These are phyloP conservation scores for Solanum neorickii DNA, from an alignment of 257 asterid genomes.

Conservation along the genomic window DNA sequence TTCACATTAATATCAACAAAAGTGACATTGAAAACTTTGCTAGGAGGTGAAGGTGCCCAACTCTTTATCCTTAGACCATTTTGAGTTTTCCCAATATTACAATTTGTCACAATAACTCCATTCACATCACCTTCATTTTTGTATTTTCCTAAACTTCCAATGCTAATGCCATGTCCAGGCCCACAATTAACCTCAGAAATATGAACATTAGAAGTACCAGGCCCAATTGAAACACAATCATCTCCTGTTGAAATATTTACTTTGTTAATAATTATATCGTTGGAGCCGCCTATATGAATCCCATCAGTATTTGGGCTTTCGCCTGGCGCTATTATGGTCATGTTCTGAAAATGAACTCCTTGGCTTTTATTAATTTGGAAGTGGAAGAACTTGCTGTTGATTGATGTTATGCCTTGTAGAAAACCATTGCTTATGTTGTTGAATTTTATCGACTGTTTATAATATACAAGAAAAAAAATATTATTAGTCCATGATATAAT, in stretches of 20 bases:
- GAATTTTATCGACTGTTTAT: not conserved
- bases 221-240: constrained; percentile 8
- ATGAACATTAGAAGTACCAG: not conserved
- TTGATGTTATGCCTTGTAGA: constrained; percentile 2
- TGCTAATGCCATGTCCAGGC: constrained; percentile 20
- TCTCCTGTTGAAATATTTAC: constrained; percentile 5
- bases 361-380: not conserved
- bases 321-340: not conserved
- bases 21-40: not conserved
- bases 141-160: constrained; percentile 6
- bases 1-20: not conserved
- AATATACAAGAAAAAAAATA: not conserved
- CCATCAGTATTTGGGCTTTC: constrained; percentile 13
- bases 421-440: not conserved
- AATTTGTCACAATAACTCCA: not conserved
- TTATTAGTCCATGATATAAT: not conserved
- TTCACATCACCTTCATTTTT: not conserved
- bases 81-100: not conserved
- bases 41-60: constrained; percentile 13
- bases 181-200: not conserved
- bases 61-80: constrained; percentile 13
- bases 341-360: not conserved
- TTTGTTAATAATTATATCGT: not conserved
- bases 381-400: constrained; percentile 9
- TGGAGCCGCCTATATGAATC: constrained; percentile 4